Evolutionary conservation across 202 grass and related monocot species (phyloP), one percentile per base, ranked within the genome.

Genomic region (Cymbopogon flexuosus): DNA sequence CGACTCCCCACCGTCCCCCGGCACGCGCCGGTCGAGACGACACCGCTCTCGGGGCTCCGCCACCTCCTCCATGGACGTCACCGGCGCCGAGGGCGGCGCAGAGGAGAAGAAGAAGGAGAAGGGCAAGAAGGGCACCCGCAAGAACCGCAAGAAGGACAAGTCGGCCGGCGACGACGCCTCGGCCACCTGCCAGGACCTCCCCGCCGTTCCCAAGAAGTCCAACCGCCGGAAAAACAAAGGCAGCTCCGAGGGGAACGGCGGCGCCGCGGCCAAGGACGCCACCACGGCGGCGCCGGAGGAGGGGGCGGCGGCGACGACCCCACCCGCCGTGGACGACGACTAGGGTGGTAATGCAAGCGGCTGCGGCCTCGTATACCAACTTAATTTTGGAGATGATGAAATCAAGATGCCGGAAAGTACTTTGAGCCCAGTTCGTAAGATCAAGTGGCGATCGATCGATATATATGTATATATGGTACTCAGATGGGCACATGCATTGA

Each of bases 151-250:
- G 52, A 92, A 92, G 87, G 87, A 84, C 52, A 89, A 84, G 61
- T 63, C 63, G 14, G 31, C 18, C 37, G 73, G 74, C 30, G 61
- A 56, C 57, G 78, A 80, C 35, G 73, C 41, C 58, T 61, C 58
- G 36, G 22, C 67, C 10, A 74, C 79, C 6, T 84, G 79, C 57
- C 88, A 88, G 62, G 92, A 93, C 63, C 84, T 89, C 43, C 95
- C 95, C 42, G 86, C 86, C 6, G 83, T 95, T 30, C 95, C 95
- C 22, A 98, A 98, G 86, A 85, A 93, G 31, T 80, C 94, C 45
- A 90, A 75, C 65, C 90, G 93, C 71, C 81, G 87, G 80, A 94
- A 83, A 87, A 85, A 65, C 82, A 95, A 95, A 84, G 84, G 79
- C 35, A 77, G 83, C 71, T 72, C 87, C 0, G 87, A 86, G 21